Evolutionary conservation across 257 asterid species (phyloP), one percentile per base, ranked within the genome.

Genomic region (Solanum pinnatisectum): DNA sequence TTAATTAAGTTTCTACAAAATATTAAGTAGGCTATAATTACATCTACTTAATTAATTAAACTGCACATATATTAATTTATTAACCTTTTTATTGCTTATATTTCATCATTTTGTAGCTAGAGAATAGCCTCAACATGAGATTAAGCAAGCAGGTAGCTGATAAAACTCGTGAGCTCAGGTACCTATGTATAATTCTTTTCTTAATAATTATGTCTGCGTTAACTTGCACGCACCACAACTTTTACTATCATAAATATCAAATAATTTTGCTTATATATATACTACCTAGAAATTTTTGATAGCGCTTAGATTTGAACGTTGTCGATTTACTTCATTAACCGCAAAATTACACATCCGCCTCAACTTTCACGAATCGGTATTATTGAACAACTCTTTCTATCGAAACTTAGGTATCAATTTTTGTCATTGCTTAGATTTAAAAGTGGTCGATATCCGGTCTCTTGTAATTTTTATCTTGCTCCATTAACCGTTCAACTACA

Each of bases 131-230:
- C 78, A 87, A 87, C 65, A 65, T 56, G 46, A 87, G 88, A n/a
- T 74, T 90, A 42, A 88, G 73, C 91, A 86, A 89, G 87, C 92
- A 92, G 89, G 72, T 89, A 15, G 90, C 89, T n/a, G 91, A 90
- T 18, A 90, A 85, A 63, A 85, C 85, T 86, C 90, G 67, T 84
- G 91, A 89, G 78, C 77, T 92, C 30, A 90, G 92, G 92, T 91
- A 86, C 2, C 0, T 35, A 49, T 49, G 2, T 37, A 33, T 42
- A 39, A 39, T 25, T 78, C 39, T 74, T n/a, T 0, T 59, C 5
- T 79, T 15, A 8, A 72, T 72, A 32, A 72, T 33, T 7, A 2
- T 32, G 0, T 71, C 0, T 6, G 0, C 0, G 6, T 72, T 4
- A 72, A 10, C 4, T 72, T 10, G 3, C 18, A 1, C 25, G 1